Base-by-base conservation (phyloP, 805 yeast genomes). In the Candida awuae region DNA sequence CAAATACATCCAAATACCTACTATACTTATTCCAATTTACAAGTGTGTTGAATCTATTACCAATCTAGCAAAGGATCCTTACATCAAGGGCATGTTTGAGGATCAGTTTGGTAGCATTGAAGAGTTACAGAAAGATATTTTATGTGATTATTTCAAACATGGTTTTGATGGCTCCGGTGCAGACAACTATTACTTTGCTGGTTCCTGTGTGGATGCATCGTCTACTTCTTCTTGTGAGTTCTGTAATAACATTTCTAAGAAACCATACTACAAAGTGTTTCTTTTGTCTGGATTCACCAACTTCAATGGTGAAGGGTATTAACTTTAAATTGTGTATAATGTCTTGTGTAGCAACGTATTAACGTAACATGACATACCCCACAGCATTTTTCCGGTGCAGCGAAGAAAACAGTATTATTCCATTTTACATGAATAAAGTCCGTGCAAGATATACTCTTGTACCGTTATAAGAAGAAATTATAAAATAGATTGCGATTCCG, bases 121-220 rank as follows among this genome's bases (percentile, higher is more conserved):
- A 21, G 71, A 66, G n/a, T 59, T 83, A 42, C 68, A 76, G 49
- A 57, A 69, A 39, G 60, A 57, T 10, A 66, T 73, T 30, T 51
- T 71, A 31, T 56, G 68, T 32, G 77, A 72, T 64, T 73, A 73
- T 50, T 73, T 73, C 61, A 62, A 66, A 37, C 76, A 70, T 46
- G 80, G 77, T 1, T 73, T 80, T 56, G 86, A 81, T 55, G 88
- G 92, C 2, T 77, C 85, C 8, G 94, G 94, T 34, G 87, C 88
- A 8, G 86, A 82, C 53, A 83, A 83, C 56, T 83, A 80, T 56
- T 82, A 78, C 55, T 82, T 81, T 68, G 84, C 87, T 22, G 94
- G 94, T 2, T 76, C 84, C 2, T 83, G 94, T 60, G 83, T 83
- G 35, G 94, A 83, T 56, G 94, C 92, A 16, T 71, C 88, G 38